Conservation (phyloP, 78 protist genomes). For the Andalucia godoyi region DNA sequence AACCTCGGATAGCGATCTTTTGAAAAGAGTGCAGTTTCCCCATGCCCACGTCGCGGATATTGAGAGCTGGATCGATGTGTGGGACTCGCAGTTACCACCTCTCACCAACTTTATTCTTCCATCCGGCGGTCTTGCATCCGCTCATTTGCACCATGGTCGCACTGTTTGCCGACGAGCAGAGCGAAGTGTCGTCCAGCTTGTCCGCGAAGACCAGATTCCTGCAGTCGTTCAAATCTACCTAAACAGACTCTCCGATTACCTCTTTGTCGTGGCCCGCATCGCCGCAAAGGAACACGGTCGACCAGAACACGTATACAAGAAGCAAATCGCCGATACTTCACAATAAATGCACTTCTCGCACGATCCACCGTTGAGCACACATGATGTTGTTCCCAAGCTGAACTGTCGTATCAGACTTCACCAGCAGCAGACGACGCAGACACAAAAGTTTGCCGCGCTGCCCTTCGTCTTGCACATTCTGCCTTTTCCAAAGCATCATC, state of each 20-base stretch:
- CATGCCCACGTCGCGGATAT: constrained; percentile 14
- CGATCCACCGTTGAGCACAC: too few relatives aligned
- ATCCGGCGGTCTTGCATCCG: constrained; percentile 44
- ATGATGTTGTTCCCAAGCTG: too few relatives aligned
- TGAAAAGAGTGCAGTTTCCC: constrained; percentile 3
- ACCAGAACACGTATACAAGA: constrained; percentile 26
- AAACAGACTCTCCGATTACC: constrained; percentile 60
- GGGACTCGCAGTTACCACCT: constrained; percentile 57
- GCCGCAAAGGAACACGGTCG: constrained; percentile 9
- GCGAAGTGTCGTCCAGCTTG: not conserved
- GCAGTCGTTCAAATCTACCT: not conserved
- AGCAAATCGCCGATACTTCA: too few relatives aligned
- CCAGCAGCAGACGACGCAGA: too few relatives aligned
- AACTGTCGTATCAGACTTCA: too few relatives aligned
- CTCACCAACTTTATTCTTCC: constrained; percentile 69
- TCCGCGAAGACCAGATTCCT: not conserved
- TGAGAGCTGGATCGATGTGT: constrained; percentile 65
- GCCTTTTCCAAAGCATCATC: too few relatives aligned
- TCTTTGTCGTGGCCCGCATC: constrained; percentile 61
- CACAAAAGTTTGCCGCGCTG: too few relatives aligned
- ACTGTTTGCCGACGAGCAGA: constrained; percentile 43
- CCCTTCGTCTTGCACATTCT: too few relatives aligned
- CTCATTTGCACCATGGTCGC: constrained; percentile 53
- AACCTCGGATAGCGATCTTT: not conserved
- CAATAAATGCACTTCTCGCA: too few relatives aligned